Base-by-base conservation (phyloP, 208 protist genomes). In the Trypanosoma cruzi region DNA sequence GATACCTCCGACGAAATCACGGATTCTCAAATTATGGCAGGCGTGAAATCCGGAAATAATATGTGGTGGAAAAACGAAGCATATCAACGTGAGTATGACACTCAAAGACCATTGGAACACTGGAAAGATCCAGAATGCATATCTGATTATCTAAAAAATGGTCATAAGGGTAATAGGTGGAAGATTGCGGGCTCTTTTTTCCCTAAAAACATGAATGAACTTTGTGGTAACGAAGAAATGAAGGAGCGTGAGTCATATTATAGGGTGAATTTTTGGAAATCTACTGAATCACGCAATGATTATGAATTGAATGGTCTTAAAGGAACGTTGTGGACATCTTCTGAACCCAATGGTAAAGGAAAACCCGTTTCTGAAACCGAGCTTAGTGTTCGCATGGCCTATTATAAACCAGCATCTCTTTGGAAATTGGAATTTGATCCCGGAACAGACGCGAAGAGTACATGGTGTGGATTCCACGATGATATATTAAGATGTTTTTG, bases 71-170 rank as follows among this genome's bases (percentile, higher is more conserved):
- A 62, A 34, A 32, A 71, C 55, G 64, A 56, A 10, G 59, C 71
- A 28, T 77, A 71, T 24, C 56, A 58, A 55, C 55, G 57, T 18
- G 50, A 48, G 40, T 77, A 71, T 55, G 55, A 70, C 29, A 29
- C 56, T 28, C 71, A 56, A 56, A 18, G 71, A 57, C 54, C 52
- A 3, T 31, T 65, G 50, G 76, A 69, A 46, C 76, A 68, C 61
- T 81, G 76, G 76, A 81, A 81, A 44, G 54, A 66, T 24, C 26
- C 59, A 22, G 64, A 78, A 56, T 74, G 36, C 58, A 81, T 81
- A 16, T 67, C 74, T 0, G 76, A 81, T 26, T 81, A 64, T 24
- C 31, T 81, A 20, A 52, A 73, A 36, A 71, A 78, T 40, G 71
- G 70, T 56, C 8, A 24, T 5, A 68, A 59, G 14, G 76, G 76